Evolutionary conservation across 2,329 filamentous ascomycete genomes (phyloP), one percentile per base, ranked within the genome.

Genomic region (Colletotrichum endophyticum): DNA sequence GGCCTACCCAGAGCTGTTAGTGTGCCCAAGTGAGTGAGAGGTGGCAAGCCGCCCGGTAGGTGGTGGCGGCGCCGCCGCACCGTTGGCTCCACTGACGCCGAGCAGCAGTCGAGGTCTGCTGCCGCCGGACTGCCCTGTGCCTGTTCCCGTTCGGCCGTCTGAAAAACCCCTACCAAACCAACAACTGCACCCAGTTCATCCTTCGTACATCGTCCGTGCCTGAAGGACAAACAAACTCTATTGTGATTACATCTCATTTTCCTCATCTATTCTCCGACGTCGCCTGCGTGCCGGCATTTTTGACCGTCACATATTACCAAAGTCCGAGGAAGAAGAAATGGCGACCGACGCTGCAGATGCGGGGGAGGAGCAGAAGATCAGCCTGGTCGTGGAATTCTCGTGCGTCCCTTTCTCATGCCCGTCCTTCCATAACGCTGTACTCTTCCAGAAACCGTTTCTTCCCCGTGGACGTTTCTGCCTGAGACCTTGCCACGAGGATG

Each of bases 371-470:
- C n/a, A 49, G 39, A 84, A 83, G 12, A 85, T 95, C 66, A 83
- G 89, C 27, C 89, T 96, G 79, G 91, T 90, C 7, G 92, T 97
- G 32, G 95, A 97, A 84, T 96, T 97, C 81, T 89, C 87, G 87
- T 88, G 83, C 82, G 87, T 85, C 44, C 16, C 59, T n/a, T 13
- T 36, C 12, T 68, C 27, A 11, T 49, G 39, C 39, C 39, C 39
- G 39, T 49, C 39, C 61, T 56, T n/a, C 19, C 44, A 27, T 30
- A 32, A 30, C 61, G 28, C 57, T 61, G 62, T 25, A 22, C 74
- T 53, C 69, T 69, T 72, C 53, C 39, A 44, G 25, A 39, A 32
- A 59, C 34, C 25, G 66, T 36, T 49, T 64, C 32, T 19, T 69
- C 30, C 44, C 30, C 36, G 27, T 49, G 34, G 4, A 57, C 32